These are phyloP conservation scores for Funneliformis geosporum DNA, from an alignment of 192 early-diverging fungal genomes.

Conservation along the genomic window DNA sequence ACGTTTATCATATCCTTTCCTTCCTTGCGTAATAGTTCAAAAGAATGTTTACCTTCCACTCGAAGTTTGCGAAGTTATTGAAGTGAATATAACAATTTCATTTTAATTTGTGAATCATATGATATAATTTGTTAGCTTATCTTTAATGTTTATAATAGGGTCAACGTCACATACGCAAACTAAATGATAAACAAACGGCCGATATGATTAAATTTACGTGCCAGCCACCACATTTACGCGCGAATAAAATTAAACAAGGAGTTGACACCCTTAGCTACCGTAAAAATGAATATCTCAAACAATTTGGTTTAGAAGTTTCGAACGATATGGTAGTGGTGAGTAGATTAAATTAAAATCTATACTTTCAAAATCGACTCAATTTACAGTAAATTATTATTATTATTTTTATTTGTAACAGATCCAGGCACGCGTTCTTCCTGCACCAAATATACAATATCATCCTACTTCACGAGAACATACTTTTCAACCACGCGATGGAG, in stretches of 20 bases:
- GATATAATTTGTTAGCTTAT: background rate
- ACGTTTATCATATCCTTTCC: constrained; percentile 69
- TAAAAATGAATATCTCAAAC: constrained; percentile 69
- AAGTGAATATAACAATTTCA: background rate
- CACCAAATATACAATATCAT: constrained; percentile 72
- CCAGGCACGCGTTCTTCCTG: constrained; percentile 73
- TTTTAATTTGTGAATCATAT: background rate
- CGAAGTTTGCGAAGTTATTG: constrained; percentile 84
- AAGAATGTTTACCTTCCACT: constrained; percentile 75
- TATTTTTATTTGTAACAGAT: background rate
- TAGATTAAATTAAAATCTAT: background rate
- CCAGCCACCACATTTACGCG: constrained; percentile 75
- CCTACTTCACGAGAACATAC: constrained; percentile 46
- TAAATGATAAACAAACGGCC: constrained; percentile 87
- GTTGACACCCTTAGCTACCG: constrained; percentile 63
- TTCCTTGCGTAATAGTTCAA: constrained; percentile 77
- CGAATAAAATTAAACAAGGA: constrained; percentile 76
- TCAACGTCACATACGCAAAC: constrained; percentile 79
- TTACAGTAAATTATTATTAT: background rate
- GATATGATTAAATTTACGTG: constrained; percentile 97
- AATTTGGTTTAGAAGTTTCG: constrained; percentile 74
- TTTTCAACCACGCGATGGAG: constrained; percentile 65
- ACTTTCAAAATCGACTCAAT: background rate
- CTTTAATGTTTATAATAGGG: constrained; percentile 48
- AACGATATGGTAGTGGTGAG: constrained; percentile 66